Percentiles rank a stretch among this genome's conserved stretches.
Conservation (phyloP, 2,329 filamentous ascomycete species). For the Sporothrix humicola region DNA sequence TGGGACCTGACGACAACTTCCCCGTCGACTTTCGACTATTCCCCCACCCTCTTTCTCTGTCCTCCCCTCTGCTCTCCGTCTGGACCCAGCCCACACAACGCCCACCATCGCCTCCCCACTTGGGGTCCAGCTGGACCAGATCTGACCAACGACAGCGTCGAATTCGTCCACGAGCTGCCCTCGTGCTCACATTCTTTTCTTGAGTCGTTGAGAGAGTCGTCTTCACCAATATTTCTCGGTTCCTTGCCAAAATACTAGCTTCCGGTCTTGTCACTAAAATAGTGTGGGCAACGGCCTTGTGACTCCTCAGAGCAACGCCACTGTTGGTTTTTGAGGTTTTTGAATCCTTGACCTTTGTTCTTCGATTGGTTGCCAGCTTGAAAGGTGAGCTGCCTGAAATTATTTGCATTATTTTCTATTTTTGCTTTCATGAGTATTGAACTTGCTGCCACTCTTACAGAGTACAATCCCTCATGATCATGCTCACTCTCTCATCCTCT, state of each 20-base stretch:
- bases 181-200: background rate
- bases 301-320: background rate
- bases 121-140: background rate
- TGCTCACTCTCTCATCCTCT: background rate
- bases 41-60: background rate
- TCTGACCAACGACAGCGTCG: conserved; percentile 30
- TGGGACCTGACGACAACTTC: background rate
- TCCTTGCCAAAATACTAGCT: background rate
- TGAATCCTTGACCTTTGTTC: background rate
- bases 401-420: background rate
- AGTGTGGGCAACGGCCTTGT: conserved; percentile 17
- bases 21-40: too few species aligned
- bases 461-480: background rate
- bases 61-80: background rate
- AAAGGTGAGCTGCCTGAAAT: background rate
- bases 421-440: background rate
- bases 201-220: too few species aligned
- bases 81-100: background rate
- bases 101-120: background rate
- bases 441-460: background rate
- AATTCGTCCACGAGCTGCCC: conserved; percentile 33
- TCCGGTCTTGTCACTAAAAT: conserved; percentile 33
- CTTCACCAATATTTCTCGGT: background rate
- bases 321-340: background rate
- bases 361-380: background rate